Evolutionary conservation across 352 stramenopile genomes (phyloP), one percentile per base, ranked within the genome.

Genomic region (Globisporangium polare): DNA sequence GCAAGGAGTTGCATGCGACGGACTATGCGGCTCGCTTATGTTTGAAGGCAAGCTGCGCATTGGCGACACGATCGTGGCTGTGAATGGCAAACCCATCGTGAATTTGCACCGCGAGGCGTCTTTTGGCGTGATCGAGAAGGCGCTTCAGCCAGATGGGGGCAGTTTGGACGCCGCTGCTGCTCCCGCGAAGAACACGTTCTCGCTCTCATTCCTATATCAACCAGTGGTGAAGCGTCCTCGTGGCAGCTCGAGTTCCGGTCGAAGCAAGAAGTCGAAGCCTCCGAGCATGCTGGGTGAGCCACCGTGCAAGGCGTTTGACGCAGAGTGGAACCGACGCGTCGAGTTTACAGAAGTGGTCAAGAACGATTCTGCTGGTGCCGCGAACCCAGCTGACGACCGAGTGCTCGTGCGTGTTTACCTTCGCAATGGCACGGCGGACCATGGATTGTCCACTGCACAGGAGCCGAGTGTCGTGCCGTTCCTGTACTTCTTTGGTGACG

Each of bases 401-500:
- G 82, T 90, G 27, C 68, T 90, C 2, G 73, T 95, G 15, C 83
- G 79, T 49, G 77, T 95, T 51, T 95, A 90, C 47, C 66, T 86
- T 42, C 83, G 83, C 8, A 84, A 91, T 20, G 81, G 89, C 22
- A 73, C 83, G 1, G 86, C 81, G 0, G 86, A 95, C 46, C 83
- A 95, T 54, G 86, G 86, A 0, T 58, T 95, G 17, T 89, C 79
- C 13, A 70, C 78, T 0, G 83, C 83, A 2, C 85, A 95, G 41
- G 86, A 95, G 59, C 86, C 83, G 35, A 95, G 86, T 65, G 86
- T 95, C 17, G 80, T 95, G 31, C 86, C 86, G 3, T 95, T 95
- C 62, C 65, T 95, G 22, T 95, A 95, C 55, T 95, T 95, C 65
- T 95, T 95, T 57, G 86, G 86, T 7, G 86, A 95, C 22, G 86